phyloP scores from a whole-genome alignment of 1,284 basidiomycete genomes.

The Sporisorium scitamineum region DNA sequence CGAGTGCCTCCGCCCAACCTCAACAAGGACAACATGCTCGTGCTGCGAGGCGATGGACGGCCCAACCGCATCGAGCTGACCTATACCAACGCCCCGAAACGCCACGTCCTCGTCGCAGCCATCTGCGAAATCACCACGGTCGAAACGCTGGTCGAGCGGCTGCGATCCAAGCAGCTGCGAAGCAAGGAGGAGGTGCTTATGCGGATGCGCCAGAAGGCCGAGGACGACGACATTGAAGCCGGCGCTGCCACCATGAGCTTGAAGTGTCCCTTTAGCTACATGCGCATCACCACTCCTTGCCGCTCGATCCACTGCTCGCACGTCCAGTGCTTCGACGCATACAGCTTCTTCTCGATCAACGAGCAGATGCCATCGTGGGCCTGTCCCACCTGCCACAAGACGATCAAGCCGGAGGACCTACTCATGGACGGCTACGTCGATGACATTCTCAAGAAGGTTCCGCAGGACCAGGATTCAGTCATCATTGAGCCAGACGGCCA shows the following conservation, averaged over 20 bases:
- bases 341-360: slow-evolving; percentile 93
- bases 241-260: slow-evolving; percentile 63
- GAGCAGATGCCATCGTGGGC: slow-evolving; percentile 95
- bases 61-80: slow-evolving; percentile 61
- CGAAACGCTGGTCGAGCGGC: slow-evolving; percentile 50
- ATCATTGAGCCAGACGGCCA: slow-evolving; percentile 92
- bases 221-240: slow-evolving; percentile 65
- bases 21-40: slow-evolving; percentile 57
- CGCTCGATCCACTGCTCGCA: slow-evolving; percentile 88
- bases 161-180: slow-evolving; percentile 48
- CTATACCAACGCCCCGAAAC: slow-evolving; percentile 57
- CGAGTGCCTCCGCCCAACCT: slow-evolving; percentile 65
- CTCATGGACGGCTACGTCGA: slow-evolving; percentile 88
- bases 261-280: slow-evolving; percentile 79
- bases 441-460: slow-evolving; percentile 80
- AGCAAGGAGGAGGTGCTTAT: slow-evolving; percentile 59
- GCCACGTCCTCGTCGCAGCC: slow-evolving; percentile 52
- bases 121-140: slow-evolving; percentile 54
- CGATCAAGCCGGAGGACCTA: slow-evolving; percentile 82
- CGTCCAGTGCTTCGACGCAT: slow-evolving; percentile 94
- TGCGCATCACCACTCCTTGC: slow-evolving; percentile 85
- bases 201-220: slow-evolving; percentile 54
- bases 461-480: slow-evolving; percentile 87
- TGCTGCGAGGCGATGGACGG: slow-evolving; percentile 13
- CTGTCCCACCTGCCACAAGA: slow-evolving; percentile 92